Base-by-base conservation (phyloP, 2,329 filamentous ascomycete genomes). In the Escovopsis sp. region DNA sequence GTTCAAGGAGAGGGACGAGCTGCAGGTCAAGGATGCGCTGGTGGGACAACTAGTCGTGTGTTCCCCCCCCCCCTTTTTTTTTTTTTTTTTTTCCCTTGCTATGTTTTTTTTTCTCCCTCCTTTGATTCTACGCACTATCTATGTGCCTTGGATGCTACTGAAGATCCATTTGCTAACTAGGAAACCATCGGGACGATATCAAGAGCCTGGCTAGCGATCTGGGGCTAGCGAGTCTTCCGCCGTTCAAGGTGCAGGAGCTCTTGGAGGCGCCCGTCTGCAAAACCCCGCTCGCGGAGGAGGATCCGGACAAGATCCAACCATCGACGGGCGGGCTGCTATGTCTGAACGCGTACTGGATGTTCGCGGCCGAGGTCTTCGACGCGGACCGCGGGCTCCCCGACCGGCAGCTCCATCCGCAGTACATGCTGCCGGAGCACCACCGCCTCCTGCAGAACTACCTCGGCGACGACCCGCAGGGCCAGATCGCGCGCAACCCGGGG, bases 11-110 rank as follows among this genome's bases (percentile, higher is more conserved):
- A 72, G 82, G 12, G 69, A 77, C 35, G 62, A 69, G 35, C 60
- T 85, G 30, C 69, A 76, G 45, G 72, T 72, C 12, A 69, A 75
- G 45, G 76, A 84, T 47, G 72, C 74, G 6, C 71, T 82, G 38
- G 69, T 85, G n/a, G 82, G 83, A 0, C 79, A 87, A 53, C 62
- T 88, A 23, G 78, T 79, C 48, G 77, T 80, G 62, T 58, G 73
- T 67, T 35, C 28, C 28, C 8, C 28, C 28, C 28, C 28, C 28
- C 8, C 8, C 8, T 32, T 11, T 7, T 11, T 11, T 11, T 32
- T 32, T 11, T 4, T 32, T 32, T 11, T 11, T 9, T 30, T 30
- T 8, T 7, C 28, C 28, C 28, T 7, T 32, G 6, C 4, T 32
- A 3, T 9, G 3, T 32, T 11, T 32, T 7, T 1, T 9, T 32